phyloP scores from a whole-genome alignment of 192 early-diverging fungal species.

The Backusella macrospora region DNA sequence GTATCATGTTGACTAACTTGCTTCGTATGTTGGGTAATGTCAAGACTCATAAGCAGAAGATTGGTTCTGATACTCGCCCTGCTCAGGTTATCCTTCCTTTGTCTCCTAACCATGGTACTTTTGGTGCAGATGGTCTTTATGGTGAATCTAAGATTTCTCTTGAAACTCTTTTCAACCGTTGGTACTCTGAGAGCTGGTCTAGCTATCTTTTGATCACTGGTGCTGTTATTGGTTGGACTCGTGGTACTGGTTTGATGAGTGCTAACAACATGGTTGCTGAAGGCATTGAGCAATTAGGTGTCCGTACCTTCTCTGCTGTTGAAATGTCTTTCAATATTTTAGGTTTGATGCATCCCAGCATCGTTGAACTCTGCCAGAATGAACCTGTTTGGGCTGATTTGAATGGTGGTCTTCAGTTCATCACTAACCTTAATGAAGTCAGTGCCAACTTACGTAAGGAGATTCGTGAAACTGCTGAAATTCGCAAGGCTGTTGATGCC shows the following conservation, averaged over 20 bases:
- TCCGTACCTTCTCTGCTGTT: constrained; percentile 87
- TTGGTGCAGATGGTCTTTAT: constrained; percentile 92
- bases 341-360: constrained; percentile 80
- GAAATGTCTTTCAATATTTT: constrained; percentile 97
- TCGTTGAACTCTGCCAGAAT: constrained; percentile 70
- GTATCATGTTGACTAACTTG: constrained; percentile 94
- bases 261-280: constrained; percentile 89
- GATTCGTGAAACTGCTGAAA: constrained; percentile 83
- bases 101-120: constrained; percentile 97
- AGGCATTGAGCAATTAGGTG: constrained; percentile 84
- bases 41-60: constrained; percentile 77
- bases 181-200: constrained; percentile 89
- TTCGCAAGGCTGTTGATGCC: constrained; percentile 79
- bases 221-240: constrained; percentile 96
- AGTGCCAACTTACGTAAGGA: constrained; percentile 73
- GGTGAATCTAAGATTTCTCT: constrained; percentile 92
- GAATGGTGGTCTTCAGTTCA: constrained; percentile 88
- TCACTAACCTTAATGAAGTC: constrained; percentile 83
- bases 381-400: constrained; percentile 90
- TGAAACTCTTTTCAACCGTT: constrained; percentile 90
- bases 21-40: constrained; percentile 85
- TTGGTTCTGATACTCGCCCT: constrained; percentile 81
- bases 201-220: constrained; percentile 86
- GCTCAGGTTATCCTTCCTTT: constrained; percentile 87
- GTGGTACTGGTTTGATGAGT: constrained; percentile 94